A percentile compares a stretch with the other conserved stretches of the same genome.
These are phyloP conservation scores for Coffea canephora DNA, from an alignment of 257 asterid genomes.

Conservation along the genomic window DNA sequence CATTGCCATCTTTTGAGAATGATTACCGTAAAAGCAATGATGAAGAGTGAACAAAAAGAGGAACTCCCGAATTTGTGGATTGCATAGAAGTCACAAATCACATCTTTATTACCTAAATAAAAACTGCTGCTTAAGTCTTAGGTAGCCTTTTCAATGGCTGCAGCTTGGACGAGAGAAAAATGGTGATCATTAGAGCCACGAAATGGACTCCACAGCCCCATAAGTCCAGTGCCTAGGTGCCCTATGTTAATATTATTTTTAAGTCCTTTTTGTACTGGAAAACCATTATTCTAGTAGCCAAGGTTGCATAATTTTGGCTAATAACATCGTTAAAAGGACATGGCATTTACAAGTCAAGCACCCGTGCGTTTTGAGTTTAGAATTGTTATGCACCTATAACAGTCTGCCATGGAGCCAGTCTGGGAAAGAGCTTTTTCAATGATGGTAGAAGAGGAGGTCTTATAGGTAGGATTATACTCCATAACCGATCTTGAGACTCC, in stretches of 20 bases:
- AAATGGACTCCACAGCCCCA: neutral
- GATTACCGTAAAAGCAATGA: slow-evolving; percentile 37
- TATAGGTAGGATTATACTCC: neutral
- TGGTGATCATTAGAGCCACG: neutral
- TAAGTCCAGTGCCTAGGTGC: neutral
- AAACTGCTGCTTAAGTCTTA: neutral
- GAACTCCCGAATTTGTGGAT: slow-evolving; percentile 20
- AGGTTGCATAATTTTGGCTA: neutral
- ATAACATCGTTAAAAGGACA: neutral
- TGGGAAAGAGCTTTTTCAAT: neutral
- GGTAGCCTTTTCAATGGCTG: neutral
- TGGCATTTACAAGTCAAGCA: neutral
- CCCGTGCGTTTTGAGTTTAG: neutral
- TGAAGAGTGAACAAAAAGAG: slow-evolving; percentile 24
- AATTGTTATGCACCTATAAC: neutral
- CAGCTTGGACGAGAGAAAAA: neutral
- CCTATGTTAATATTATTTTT: neutral
- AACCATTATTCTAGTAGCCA: no score
- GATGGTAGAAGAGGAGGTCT: neutral
- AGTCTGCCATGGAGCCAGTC: neutral
- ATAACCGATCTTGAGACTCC: neutral
- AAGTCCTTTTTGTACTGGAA: neutral
- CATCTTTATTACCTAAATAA: slow-evolving; percentile 5
- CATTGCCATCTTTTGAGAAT: slow-evolving; percentile 20
- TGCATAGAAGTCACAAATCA: slow-evolving; percentile 25